Evolutionary conservation across 2,329 filamentous ascomycete species (phyloP), one percentile per base, ranked within the genome.

Genomic region (Canariomyces notabilis): DNA sequence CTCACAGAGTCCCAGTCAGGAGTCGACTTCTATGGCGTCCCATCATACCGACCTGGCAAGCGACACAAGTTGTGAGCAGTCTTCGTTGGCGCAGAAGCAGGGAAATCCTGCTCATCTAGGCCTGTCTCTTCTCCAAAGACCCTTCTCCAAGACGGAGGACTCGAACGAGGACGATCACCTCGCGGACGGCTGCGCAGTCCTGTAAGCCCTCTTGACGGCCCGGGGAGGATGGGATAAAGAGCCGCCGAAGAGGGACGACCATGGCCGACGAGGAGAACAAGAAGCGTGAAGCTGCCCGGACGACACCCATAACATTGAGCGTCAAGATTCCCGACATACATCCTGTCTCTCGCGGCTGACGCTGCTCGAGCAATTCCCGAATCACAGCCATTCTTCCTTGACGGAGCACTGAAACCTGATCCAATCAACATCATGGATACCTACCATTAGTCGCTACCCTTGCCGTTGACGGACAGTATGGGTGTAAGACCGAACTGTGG

Each of bases 101-200:
- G 26, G 26, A 4, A 29, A 37, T 22, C 35, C 7, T 11, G 4
- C 6, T 37, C 11, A 4, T n/a, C 20, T 2, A n/a, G 32, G 12
- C 11, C 5, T 2, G 3, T 34, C 33, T 23, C 26, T 37, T 12
- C 26, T 42, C 12, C 19, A 15, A 12, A n/a, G 18, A 19, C 15
- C 23, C 5, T 4, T 21, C 6, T 37, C 44, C 3, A 1, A 12
- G 20, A 2, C 23, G 4, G 20, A 42, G 11, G n/a, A n/a, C n/a
- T n/a, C n/a, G n/a, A 32, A 32, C 3, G 44, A 46, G 22, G 38
- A 46, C 2, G 44, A 46, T 23, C 26, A 42, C 19, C 26, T 46
- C n/a, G 38, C 6, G 9, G 33, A 46, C 23, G 44, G 38, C 4
- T 46, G 44, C 33, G 21, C 7, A 14, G 33, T 46, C 11, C 23